Conservation (phyloP, 2,329 filamentous ascomycete species). For the Aureobasidium mangrovei region DNA sequence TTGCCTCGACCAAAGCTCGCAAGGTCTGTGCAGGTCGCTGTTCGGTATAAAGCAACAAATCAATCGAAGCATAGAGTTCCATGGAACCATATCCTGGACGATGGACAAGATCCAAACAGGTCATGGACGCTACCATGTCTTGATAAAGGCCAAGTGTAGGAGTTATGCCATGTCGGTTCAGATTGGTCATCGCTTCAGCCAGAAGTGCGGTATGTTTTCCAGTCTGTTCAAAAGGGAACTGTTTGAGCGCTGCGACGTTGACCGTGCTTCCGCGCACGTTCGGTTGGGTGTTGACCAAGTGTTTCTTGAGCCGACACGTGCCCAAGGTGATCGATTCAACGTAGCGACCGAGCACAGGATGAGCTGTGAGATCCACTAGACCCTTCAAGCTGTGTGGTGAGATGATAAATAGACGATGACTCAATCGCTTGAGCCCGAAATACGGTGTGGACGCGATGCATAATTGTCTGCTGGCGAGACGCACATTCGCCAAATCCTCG, state of each 20-base stretch:
- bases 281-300: neutral
- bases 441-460: neutral
- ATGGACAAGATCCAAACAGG: neutral
- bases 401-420: neutral
- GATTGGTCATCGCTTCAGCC: neutral
- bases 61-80: neutral
- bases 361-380: neutral
- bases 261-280: neutral
- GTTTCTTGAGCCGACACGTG: neutral
- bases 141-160: neutral
- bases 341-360: neutral
- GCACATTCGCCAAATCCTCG: neutral
- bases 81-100: neutral
- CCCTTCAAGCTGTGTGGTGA: slow-evolving; percentile 2
- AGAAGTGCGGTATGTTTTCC: neutral
- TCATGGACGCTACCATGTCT: neutral
- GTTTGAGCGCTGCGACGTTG: neutral
- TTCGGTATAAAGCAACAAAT: neutral
- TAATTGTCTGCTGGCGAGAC: slow-evolving; percentile 2
- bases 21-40: neutral
- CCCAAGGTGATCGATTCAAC: neutral
- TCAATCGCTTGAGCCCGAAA: neutral
- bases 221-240: neutral
- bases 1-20: neutral
- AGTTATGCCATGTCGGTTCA: neutral